phyloP scores from a whole-genome alignment of 306 rosid species.

The Luffa aegyptiaca region DNA sequence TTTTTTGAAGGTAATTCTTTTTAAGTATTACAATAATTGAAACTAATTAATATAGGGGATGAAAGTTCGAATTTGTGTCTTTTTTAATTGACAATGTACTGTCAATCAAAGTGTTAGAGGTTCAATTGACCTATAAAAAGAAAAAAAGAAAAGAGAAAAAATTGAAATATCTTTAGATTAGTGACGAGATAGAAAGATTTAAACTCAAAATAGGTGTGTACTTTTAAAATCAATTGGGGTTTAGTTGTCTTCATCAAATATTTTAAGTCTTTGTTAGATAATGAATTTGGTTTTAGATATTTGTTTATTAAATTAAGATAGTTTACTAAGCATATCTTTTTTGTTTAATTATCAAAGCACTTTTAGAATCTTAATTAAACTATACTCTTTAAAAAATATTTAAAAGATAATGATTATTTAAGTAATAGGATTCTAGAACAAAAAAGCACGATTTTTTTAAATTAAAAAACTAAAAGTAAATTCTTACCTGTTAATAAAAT shows the following conservation, averaged over 20 bases:
- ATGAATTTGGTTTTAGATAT: background rate
- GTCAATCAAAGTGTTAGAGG: too few species aligned
- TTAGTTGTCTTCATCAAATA: background rate
- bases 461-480: background rate
- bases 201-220: too few species aligned
- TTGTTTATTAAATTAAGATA: background rate
- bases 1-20: too few species aligned
- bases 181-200: too few species aligned
- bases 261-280: background rate
- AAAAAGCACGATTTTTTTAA: background rate
- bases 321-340: background rate
- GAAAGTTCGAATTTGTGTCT: too few species aligned
- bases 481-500: background rate
- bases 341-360: background rate
- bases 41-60: too few species aligned
- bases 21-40: too few species aligned
- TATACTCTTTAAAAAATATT: background rate
- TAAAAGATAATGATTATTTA: background rate
- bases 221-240: too few species aligned
- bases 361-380: background rate
- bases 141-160: too few species aligned
- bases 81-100: too few species aligned
- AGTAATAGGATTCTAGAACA: background rate
- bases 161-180: too few species aligned
- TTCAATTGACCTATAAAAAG: too few species aligned